These are phyloP conservation scores for Aspergillus aculeatinus DNA, from an alignment of 2,329 filamentous ascomycete genomes.

Conservation along the genomic window DNA sequence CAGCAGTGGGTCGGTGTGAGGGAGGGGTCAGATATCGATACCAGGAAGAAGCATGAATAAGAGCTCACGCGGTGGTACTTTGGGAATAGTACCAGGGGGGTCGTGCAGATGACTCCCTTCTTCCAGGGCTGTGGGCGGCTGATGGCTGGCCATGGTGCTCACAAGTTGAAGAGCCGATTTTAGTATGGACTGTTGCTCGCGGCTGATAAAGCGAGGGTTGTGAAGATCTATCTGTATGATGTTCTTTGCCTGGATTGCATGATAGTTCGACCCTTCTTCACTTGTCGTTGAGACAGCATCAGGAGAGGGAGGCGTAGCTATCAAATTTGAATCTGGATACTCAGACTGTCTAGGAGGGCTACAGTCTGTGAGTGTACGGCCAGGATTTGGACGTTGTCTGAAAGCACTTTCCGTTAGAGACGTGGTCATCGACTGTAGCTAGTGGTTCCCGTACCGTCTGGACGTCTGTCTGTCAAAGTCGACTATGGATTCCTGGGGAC, in stretches of 20 bases:
- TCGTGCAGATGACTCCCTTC: neutral
- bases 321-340: too few relatives aligned
- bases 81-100: too few relatives aligned
- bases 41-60: constrained; percentile 22
- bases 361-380: too few relatives aligned
- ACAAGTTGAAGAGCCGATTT: constrained; percentile 24
- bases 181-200: constrained; percentile 21
- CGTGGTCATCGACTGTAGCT: neutral
- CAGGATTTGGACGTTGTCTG: neutral
- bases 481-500: neutral
- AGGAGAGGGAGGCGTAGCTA: too few relatives aligned
- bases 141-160: constrained; percentile 17
- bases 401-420: neutral
- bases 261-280: constrained; percentile 22
- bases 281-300: neutral
- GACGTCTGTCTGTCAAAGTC: neutral
- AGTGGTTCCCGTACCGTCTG: neutral
- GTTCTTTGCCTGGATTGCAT: constrained; percentile 24
- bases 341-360: too few relatives aligned
- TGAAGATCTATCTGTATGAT: constrained; percentile 27
- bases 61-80: constrained; percentile 21
- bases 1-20: neutral
- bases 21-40: too few relatives aligned
- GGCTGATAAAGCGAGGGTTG: constrained; percentile 17
- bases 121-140: neutral